Conservation (phyloP, 192 early-diverging fungal genomes). For the Coemansia reversa region DNA sequence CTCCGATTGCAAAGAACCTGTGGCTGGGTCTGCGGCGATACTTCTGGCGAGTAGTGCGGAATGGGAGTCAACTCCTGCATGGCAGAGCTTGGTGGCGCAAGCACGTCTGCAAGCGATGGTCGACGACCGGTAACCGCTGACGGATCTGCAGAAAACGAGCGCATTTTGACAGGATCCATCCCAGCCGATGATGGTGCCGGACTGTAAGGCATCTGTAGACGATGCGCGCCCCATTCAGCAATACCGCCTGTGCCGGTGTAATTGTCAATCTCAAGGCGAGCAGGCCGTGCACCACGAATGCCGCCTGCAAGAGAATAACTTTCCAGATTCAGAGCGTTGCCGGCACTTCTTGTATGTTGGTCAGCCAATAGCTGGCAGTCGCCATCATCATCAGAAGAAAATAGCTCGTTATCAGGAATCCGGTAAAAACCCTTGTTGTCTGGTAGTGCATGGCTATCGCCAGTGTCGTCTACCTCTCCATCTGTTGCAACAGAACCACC, state of each 20-base stretch:
- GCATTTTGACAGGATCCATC: constrained; percentile 19
- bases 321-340: constrained; percentile 15
- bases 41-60: constrained; percentile 14
- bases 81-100: constrained; percentile 43
- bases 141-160: constrained; percentile 47
- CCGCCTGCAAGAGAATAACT: constrained; percentile 25
- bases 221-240: constrained; percentile 53
- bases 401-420: constrained; percentile 49
- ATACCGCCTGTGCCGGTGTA: constrained; percentile 56
- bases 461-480: constrained; percentile 10
- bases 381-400: constrained; percentile 37
- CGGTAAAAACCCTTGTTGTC: constrained; percentile 11
- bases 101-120: constrained; percentile 49
- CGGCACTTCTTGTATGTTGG: neutral
- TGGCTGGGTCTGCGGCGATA: constrained; percentile 31
- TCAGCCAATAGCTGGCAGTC: neutral
- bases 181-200: constrained; percentile 13
- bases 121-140: constrained; percentile 31
- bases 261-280: constrained; percentile 23
- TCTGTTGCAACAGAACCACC: constrained; percentile 13
- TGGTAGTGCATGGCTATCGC: constrained; percentile 1
- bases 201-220: constrained; percentile 48
- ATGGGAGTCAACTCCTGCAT: constrained; percentile 31
- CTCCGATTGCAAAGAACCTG: constrained; percentile 23
- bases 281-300: constrained; percentile 10